phyloP scores from a whole-genome alignment of 495 filamentous ascomycete genomes.

The Lophiotrema nucula region DNA sequence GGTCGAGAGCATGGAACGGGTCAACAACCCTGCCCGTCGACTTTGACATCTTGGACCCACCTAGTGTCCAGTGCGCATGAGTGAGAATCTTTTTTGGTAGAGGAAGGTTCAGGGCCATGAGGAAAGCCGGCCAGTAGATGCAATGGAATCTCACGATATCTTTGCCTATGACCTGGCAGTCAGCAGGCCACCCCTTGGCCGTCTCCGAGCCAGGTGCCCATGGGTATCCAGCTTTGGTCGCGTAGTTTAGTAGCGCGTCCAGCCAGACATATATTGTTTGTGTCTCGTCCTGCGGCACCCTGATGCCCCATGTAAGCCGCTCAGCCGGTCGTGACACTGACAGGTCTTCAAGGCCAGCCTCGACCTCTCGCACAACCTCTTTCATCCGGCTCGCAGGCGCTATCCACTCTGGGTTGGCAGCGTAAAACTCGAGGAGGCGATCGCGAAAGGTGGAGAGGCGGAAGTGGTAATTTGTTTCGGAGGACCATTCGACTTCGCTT shows the following conservation, averaged over 20 bases:
- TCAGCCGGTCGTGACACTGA: constrained; percentile 81
- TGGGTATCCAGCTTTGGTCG: constrained; percentile 84
- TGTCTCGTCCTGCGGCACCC: constrained; percentile 73
- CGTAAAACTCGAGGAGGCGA: constrained; percentile 73
- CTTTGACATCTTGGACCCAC: constrained; percentile 90
- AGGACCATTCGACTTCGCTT: constrained; percentile 89
- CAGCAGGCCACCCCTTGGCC: constrained; percentile 77
- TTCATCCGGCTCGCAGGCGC: constrained; percentile 63
- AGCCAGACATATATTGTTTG: constrained; percentile 99
- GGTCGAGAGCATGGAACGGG: constrained; percentile 85
- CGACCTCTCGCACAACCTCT: constrained; percentile 66
- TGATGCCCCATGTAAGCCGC: constrained; percentile 84
- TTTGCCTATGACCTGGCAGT: constrained; percentile 91
- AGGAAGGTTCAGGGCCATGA: constrained; percentile 82
- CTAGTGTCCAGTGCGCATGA: constrained; percentile 94
- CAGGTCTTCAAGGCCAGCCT: constrained; percentile 73
- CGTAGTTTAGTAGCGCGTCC: constrained; percentile 90
- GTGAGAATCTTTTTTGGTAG: constrained; percentile 79
- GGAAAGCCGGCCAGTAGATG: constrained; percentile 96
- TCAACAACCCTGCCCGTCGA: constrained; percentile 93
- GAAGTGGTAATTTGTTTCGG: constrained; percentile 95
- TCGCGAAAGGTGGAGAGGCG: constrained; percentile 77
- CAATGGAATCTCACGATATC: constrained; percentile 96
- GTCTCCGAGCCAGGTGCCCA: constrained; percentile 63
- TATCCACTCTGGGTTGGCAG: constrained; percentile 67